Evolutionary conservation across 345 rosid genomes (phyloP), one percentile per base, ranked within the genome.

Genomic region (Lagerstroemia speciosa): DNA sequence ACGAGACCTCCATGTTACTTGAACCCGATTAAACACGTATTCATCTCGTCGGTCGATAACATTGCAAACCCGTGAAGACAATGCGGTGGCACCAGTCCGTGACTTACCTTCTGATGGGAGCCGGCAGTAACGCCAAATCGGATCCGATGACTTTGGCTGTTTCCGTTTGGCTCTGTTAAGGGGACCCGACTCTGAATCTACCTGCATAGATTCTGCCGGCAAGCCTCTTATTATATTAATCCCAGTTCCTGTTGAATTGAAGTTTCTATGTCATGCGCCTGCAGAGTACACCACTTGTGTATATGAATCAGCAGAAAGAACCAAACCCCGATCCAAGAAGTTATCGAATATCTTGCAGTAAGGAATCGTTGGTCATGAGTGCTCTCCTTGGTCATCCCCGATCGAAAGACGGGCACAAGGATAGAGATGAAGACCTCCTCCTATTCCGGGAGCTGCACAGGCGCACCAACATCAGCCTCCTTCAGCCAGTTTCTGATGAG

Each of bases 401-500:
- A 8, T 64, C 64, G 14, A 50, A 43, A 22, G 50, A 31, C 16
- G 62, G 70, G 2, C 29, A 65, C 41, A 65, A 63, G 36, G 46
- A 74, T 66, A 78, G 69, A 57, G 89, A 87, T 20, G 86, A 83
- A 24, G 88, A 82, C 64, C 86, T 85, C 69, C 73, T 83, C 53
- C 82, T 87, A 3, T 85, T 85, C 74, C 77, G 69, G 71, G 88
- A 87, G 71, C 73, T 87, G 80, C 79, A 75, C 62, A 81, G 71
- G 64, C 86, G 87, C 3, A 82, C 78, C 55, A 80, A 79, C 26
- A 72, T 80, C 57, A 80, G 76, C 77, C 86, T 87, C 68, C 88
- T 87, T 24, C 86, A 74, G 70, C 92, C 92, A 22, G 79, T 82
- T 52, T 85, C 89, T 32, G 83, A 83, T 22, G 88, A 85, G 72